Conservation (phyloP, 2,329 filamentous ascomycete species). For the Ceratocystis papillata region DNA sequence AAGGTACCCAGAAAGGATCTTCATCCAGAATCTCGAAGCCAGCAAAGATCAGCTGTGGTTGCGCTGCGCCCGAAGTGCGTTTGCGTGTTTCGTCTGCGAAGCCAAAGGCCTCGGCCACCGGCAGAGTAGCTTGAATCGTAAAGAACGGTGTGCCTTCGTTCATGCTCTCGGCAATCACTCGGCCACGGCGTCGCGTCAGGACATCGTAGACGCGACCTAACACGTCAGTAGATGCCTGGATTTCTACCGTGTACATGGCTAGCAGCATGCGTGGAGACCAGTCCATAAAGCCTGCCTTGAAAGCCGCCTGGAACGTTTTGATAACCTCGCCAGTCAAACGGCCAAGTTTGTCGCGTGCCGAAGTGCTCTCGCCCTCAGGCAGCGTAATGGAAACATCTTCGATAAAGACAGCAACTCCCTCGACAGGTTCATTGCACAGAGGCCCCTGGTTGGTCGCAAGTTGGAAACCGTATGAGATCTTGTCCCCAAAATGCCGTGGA, state of each 20-base stretch:
- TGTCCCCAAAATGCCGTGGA: slow-evolving; percentile 69
- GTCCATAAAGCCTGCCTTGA: slow-evolving; percentile 78
- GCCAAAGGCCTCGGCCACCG: slow-evolving; percentile 89
- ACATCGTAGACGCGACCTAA: slow-evolving; percentile 92
- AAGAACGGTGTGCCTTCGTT: slow-evolving; percentile 96
- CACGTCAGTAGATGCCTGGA: slow-evolving; percentile 91
- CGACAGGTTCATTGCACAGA: slow-evolving; percentile 82
- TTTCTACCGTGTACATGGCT: slow-evolving; percentile 96
- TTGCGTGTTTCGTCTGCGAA: slow-evolving; percentile 96
- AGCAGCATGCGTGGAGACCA: slow-evolving; percentile 93
- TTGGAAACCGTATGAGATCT: slow-evolving; percentile 88
- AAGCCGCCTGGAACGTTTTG: slow-evolving; percentile 73
- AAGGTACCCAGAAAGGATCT: slow-evolving; percentile 96
- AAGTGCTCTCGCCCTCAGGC: slow-evolving; percentile 44
- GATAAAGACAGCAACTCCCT: slow-evolving; percentile 83
- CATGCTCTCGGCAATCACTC: slow-evolving; percentile 79
- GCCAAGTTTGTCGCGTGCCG: slow-evolving; percentile 41
- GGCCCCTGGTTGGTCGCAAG: slow-evolving; percentile 80
- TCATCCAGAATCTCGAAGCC: slow-evolving; percentile 89
- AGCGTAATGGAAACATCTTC: slow-evolving; percentile 61
- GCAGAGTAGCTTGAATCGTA: slow-evolving; percentile 77
- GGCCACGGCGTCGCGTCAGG: slow-evolving; percentile 85
- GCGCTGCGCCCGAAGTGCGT: slow-evolving; percentile 77
- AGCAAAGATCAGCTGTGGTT: slow-evolving; percentile 84
- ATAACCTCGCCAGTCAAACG: slow-evolving; percentile 89